These are phyloP conservation scores for Bipolaris sorokiniana DNA, from an alignment of 2,329 filamentous ascomycete genomes.

Conservation along the genomic window DNA sequence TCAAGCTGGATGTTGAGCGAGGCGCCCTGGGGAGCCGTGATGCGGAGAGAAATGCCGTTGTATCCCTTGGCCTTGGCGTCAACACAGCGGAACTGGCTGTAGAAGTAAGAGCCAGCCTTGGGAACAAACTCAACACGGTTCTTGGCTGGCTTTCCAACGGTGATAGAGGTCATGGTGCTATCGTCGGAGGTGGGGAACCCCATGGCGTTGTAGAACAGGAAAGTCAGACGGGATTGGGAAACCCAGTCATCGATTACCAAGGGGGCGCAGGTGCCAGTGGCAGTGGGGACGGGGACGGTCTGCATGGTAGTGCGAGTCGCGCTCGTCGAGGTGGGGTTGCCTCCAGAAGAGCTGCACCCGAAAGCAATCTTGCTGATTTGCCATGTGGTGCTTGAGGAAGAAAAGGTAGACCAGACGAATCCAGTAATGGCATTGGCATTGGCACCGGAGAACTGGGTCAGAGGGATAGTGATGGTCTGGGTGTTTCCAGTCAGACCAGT, in stretches of 20 bases:
- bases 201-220: slow-evolving; percentile 66
- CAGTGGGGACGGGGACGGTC: slow-evolving; percentile 9
- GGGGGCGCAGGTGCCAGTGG: slow-evolving; percentile 50
- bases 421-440: slow-evolving; percentile 58
- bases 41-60: slow-evolving; percentile 62
- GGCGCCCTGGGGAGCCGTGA: slow-evolving; percentile 61
- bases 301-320: slow-evolving; percentile 7
- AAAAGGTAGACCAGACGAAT: slow-evolving; percentile 54
- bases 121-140: slow-evolving; percentile 62
- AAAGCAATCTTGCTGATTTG: slow-evolving; percentile 58
- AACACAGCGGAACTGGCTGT: slow-evolving; percentile 62
- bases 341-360: slow-evolving; percentile 44
- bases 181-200: slow-evolving; percentile 63
- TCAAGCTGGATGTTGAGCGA: slow-evolving; percentile 60
- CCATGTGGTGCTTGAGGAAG: slow-evolving; percentile 51
- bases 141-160: slow-evolving; percentile 54
- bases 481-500: slow-evolving; percentile 57
- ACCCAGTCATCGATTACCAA: slow-evolving; percentile 65
- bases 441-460: slow-evolving; percentile 58
- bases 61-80: slow-evolving; percentile 57
- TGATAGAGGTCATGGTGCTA: slow-evolving; percentile 62
- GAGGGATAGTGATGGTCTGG: slow-evolving; percentile 59
- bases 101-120: slow-evolving; percentile 61
- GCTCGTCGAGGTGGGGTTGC: slow-evolving; percentile 3
- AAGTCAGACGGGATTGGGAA: slow-evolving; percentile 66